These are phyloP conservation scores for Trifolium fragiferum DNA, from an alignment of 306 rosid genomes.

Conservation along the genomic window DNA sequence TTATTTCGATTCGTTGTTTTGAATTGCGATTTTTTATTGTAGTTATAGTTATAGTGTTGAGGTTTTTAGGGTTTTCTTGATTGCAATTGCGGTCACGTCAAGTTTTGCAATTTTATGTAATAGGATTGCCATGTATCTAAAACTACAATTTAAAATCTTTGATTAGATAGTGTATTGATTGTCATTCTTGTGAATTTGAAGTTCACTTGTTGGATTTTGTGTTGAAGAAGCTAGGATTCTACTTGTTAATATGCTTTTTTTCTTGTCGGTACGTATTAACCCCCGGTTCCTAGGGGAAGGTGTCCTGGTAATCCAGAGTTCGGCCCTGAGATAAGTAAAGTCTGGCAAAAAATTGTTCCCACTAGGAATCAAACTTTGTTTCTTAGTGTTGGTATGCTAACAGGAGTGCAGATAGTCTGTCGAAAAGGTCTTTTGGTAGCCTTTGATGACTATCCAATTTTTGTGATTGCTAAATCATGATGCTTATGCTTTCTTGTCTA, in stretches of 20 bases:
- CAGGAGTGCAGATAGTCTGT: no score
- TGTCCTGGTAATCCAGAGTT: no score
- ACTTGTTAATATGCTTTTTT: neutral
- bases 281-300: no score
- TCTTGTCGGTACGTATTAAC: no score
- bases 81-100: neutral
- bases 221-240: neutral
- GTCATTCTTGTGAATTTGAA: neutral
- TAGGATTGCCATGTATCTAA: neutral
- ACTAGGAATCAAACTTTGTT: no score
- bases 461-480: slow-evolving; percentile 2
- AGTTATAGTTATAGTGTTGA: neutral
- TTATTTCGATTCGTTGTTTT: neutral
- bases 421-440: neutral
- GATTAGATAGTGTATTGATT: neutral
- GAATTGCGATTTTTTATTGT: neutral
- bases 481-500: slow-evolving; percentile 8
- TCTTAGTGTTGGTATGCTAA: neutral
- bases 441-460: neutral
- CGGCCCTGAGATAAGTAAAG: no score
- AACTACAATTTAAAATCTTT: neutral
- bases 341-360: no score
- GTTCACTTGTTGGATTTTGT: neutral
- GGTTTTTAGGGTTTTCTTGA: neutral
- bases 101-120: neutral